phyloP scores from a whole-genome alignment of 148 eudicot species.

The Dysphania ambrosioides region DNA sequence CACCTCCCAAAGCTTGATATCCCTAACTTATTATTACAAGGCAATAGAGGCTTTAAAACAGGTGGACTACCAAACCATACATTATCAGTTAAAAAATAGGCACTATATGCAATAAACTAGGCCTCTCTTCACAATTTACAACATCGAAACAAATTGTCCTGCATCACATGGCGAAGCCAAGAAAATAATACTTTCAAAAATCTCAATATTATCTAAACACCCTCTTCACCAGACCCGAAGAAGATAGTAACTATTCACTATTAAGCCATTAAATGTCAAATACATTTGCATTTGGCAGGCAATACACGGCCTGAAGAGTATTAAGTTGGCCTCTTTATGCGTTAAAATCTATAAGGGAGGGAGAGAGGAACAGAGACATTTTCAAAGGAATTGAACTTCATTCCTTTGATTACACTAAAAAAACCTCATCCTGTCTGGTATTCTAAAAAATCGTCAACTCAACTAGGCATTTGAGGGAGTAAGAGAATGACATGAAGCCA shows the following conservation, averaged over 20 bases:
- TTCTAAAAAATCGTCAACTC: slow-evolving; percentile 30
- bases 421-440: slow-evolving; percentile 26
- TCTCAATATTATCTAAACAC: too few species aligned
- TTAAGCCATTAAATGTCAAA: slow-evolving; percentile 28
- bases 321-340: slow-evolving; percentile 26
- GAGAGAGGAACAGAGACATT: slow-evolving; percentile 12
- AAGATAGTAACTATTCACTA: slow-evolving; percentile 30
- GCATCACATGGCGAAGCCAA: too few species aligned
- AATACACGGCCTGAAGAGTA: slow-evolving; percentile 25
- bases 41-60: too few species aligned
- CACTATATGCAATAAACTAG: too few species aligned
- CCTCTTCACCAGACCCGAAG: slow-evolving; percentile 8
- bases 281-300: too few species aligned
- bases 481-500: slow-evolving; percentile 23
- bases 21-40: too few species aligned
- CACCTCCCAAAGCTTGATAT: too few species aligned
- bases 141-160: too few species aligned
- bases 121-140: too few species aligned
- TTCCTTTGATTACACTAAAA: slow-evolving; percentile 22
- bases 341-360: slow-evolving; percentile 13
- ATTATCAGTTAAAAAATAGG: too few species aligned
- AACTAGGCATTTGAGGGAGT: slow-evolving; percentile 21
- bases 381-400: slow-evolving; percentile 22
- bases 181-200: too few species aligned
- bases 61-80: too few species aligned